Evolutionary conservation across 2,329 filamentous ascomycete genomes (phyloP).

Genomic region (Epichloe baconii): DNA sequence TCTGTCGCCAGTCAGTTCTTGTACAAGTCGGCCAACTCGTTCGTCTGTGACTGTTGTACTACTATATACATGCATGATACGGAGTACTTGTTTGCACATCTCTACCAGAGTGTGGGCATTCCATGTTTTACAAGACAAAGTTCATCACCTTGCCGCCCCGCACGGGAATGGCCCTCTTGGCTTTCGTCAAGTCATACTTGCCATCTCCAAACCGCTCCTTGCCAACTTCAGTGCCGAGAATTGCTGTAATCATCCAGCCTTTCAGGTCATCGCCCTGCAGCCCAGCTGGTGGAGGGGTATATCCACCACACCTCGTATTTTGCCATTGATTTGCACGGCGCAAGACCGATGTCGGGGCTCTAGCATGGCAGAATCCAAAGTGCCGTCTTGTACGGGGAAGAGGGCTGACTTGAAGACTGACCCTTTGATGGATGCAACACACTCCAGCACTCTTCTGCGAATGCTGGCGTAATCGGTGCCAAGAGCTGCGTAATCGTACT

Average conservation of each 20-base stretch:
- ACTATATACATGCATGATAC: neutral
- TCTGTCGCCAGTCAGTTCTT: too few relatives aligned
- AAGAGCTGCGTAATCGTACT: slow-evolving; percentile 55
- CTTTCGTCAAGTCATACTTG: slow-evolving; percentile 31
- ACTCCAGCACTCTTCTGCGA: slow-evolving; percentile 72
- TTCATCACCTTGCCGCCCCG: slow-evolving; percentile 58
- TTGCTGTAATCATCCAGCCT: slow-evolving; percentile 47
- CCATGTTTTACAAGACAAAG: slow-evolving; percentile 43
- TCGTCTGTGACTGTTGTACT: neutral
- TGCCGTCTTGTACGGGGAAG: slow-evolving; percentile 48
- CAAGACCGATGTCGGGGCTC: slow-evolving; percentile 38
- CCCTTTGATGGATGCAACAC: slow-evolving; percentile 29
- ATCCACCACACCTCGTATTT: slow-evolving; percentile 53
- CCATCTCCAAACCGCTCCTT: slow-evolving; percentile 38
- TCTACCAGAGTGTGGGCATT: neutral
- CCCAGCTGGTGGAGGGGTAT: slow-evolving; percentile 39
- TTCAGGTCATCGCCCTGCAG: slow-evolving; percentile 33
- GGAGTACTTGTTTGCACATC: too few relatives aligned
- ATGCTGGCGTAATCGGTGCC: slow-evolving; percentile 67
- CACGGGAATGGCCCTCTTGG: slow-evolving; percentile 51
- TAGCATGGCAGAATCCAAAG: slow-evolving; percentile 33
- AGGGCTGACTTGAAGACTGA: slow-evolving; percentile 32
- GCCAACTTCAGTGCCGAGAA: slow-evolving; percentile 50
- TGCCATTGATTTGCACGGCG: slow-evolving; percentile 72
- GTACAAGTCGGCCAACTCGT: neutral